A percentile compares a stretch with the other conserved stretches of the same genome.
Evolutionary conservation across 306 rosid species (phyloP).

Genomic region (Notholithocarpus densiflorus): DNA sequence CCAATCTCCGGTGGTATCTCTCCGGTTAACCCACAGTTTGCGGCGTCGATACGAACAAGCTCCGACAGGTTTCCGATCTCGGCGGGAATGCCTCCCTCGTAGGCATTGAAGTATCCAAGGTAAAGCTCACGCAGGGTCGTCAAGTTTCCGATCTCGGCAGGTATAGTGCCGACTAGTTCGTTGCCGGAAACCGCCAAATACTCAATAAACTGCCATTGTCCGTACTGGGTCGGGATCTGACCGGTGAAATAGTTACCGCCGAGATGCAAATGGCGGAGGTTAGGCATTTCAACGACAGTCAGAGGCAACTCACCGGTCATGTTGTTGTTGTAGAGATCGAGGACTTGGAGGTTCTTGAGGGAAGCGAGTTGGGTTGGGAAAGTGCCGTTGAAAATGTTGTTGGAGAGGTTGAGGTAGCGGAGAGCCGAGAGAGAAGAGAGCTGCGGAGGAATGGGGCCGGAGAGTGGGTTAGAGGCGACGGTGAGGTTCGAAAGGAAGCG

Average conservation of each 20-base stretch:
- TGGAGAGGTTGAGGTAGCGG: constrained; percentile 67
- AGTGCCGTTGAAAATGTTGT: constrained; percentile 63
- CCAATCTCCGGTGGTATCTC: constrained; percentile 77
- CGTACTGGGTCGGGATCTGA: constrained; percentile 74
- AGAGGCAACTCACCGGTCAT: constrained; percentile 68
- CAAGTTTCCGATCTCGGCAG: constrained; percentile 73
- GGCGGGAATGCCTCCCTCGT: constrained; percentile 65
- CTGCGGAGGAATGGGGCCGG: constrained; percentile 47
- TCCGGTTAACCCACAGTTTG: constrained; percentile 68
- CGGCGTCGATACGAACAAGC: constrained; percentile 75
- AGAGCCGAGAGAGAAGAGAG: constrained; percentile 56
- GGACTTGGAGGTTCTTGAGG: constrained; percentile 51
- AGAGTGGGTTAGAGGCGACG: too few species aligned
- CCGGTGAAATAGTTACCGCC: constrained; percentile 80
- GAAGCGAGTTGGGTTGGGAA: constrained; percentile 54
- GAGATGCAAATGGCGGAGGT: constrained; percentile 76
- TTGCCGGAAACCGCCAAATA: constrained; percentile 84
- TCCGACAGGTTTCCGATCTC: constrained; percentile 70
- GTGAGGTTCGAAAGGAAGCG: too few species aligned
- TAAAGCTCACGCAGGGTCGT: constrained; percentile 69
- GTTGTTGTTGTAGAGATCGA: constrained; percentile 83
- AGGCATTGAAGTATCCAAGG: constrained; percentile 69
- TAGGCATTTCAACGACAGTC: constrained; percentile 40
- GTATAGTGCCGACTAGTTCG: constrained; percentile 61
- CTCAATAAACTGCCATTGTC: constrained; percentile 49